phyloP scores from a whole-genome alignment of 148 eudicot genomes.

The Euryodendron excelsum region DNA sequence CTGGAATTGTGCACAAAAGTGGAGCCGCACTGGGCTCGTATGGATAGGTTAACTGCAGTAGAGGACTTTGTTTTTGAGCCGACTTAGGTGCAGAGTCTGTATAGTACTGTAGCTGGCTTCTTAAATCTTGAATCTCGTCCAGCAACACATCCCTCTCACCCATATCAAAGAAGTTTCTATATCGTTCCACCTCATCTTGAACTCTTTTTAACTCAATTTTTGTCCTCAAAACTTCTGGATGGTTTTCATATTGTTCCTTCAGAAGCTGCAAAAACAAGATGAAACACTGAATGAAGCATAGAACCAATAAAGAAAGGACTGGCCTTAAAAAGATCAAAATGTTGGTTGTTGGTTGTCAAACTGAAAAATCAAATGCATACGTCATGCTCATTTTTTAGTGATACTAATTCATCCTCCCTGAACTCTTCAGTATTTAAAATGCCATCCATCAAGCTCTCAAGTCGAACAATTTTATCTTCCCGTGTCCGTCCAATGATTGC shows the following conservation, averaged over 20 bases:
- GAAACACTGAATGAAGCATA: not conserved
- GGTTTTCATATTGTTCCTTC: constrained; percentile 82
- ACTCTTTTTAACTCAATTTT: constrained; percentile 68
- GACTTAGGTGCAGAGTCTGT: constrained; percentile 54
- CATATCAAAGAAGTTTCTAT: constrained; percentile 79
- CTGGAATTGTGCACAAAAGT: constrained; percentile 43
- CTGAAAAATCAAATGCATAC: constrained; percentile 28
- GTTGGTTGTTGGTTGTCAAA: not conserved
- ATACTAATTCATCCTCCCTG: constrained; percentile 68
- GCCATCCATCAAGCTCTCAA: constrained; percentile 97
- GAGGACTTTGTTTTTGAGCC: constrained; percentile 36
- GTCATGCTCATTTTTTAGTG: constrained; percentile 77
- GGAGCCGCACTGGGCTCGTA: constrained; percentile 40
- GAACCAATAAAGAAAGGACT: not conserved
- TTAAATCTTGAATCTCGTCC: constrained; percentile 91
- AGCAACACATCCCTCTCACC: constrained; percentile 87
- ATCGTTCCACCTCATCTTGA: constrained; percentile 75
- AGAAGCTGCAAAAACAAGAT: constrained; percentile 48
- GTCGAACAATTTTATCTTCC: constrained; percentile 90
- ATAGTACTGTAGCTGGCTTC: constrained; percentile 74
- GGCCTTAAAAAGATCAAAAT: not conserved
- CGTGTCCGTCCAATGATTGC: constrained; percentile 79
- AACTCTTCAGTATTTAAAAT: constrained; percentile 80
- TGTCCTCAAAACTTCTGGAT: constrained; percentile 80
- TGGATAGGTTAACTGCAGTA: constrained; percentile 57